Percentiles rank a stretch among this genome's conserved stretches.
Conservation (phyloP, 176 grass and related monocot genomes). For the Avena eriantha region DNA sequence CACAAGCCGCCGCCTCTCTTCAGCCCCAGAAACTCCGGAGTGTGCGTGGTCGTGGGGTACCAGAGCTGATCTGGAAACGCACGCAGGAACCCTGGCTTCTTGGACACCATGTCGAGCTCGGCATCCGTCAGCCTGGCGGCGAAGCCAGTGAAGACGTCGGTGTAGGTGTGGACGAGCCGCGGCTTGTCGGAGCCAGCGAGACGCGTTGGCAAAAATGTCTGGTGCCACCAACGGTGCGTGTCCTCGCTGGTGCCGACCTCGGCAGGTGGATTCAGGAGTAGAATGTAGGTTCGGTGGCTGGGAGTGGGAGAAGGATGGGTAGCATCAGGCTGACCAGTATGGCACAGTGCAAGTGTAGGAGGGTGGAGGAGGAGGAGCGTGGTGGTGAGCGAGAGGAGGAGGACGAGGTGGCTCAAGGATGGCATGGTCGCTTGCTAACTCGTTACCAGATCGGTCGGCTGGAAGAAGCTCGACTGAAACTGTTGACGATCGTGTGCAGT, state of each 20-base stretch:
- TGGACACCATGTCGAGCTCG: conserved; percentile 45
- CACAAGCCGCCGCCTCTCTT: conserved; percentile 31
- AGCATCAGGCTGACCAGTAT: neutral
- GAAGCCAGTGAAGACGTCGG: conserved; percentile 50
- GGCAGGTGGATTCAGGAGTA: neutral
- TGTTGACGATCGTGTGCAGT: neutral
- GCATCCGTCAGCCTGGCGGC: conserved; percentile 34
- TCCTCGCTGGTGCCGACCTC: neutral
- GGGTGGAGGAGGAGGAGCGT: neutral
- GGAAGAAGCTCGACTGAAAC: neutral
- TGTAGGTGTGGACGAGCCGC: conserved; percentile 52
- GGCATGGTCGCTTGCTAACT: neutral
- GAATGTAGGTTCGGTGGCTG: neutral
- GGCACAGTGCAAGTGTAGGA: neutral
- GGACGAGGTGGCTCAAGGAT: neutral
- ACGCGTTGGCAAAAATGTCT: neutral
- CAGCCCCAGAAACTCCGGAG: conserved; percentile 50
- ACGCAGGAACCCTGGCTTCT: conserved; percentile 45
- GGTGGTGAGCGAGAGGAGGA: neutral
- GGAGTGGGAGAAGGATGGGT: neutral
- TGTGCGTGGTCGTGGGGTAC: conserved; percentile 52
- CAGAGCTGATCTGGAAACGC: conserved; percentile 43
- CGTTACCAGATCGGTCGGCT: neutral
- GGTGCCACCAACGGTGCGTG: conserved; percentile 4
- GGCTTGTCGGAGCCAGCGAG: neutral